Evolutionary conservation across 108 stramenopile species (phyloP), one percentile per base, ranked within the genome.

Genomic region (Nitzschia palea): DNA sequence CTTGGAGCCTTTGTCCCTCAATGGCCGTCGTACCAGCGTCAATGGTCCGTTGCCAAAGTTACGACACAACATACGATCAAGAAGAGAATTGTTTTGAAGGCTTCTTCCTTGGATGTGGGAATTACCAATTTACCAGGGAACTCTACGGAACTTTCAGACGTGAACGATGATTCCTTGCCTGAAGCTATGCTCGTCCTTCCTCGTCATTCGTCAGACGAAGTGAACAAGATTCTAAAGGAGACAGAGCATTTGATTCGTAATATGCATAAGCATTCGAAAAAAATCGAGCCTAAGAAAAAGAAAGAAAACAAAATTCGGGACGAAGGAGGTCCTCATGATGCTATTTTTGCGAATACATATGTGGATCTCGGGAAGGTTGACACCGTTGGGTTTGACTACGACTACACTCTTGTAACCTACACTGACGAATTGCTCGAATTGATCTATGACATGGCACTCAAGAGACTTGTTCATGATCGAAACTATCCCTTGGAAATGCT

Each of bases 331-430:
- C 34, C 55, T 15, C 60, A 85, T 55, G 88, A 90, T 63, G 65
- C 66, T 9, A 81, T 97, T 26, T 94, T 79, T 74, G 92, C 94
- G 57, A 98, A 98, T 67, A 83, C 85, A 25, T 91, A 96, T 56
- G 89, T 95, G 0, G 94, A 98, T 70, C 50, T 98, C 15, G 91
- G 92, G 37, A 91, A 95, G 59, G 83, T 98, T 22, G 88, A 95
- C 36, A 91, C 86, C 0, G 79, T 98, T 18, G 97, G 97, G 17
- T 98, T 97, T 61, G 97, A 98, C 70, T 97, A 91, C 63, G 97
- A 98, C 70, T 98, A 97, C 64, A 98, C 97, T 2, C 83, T 98
- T 5, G 93, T 95, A 17, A 93, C 94, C 10, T 98, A 96, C 65
- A 89, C 78, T 4, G 76, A 87, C 27, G 87, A 94, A 62, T 70